phyloP scores from a whole-genome alignment of 1,139 yeast genomes.

The Lodderomyces theae region DNA sequence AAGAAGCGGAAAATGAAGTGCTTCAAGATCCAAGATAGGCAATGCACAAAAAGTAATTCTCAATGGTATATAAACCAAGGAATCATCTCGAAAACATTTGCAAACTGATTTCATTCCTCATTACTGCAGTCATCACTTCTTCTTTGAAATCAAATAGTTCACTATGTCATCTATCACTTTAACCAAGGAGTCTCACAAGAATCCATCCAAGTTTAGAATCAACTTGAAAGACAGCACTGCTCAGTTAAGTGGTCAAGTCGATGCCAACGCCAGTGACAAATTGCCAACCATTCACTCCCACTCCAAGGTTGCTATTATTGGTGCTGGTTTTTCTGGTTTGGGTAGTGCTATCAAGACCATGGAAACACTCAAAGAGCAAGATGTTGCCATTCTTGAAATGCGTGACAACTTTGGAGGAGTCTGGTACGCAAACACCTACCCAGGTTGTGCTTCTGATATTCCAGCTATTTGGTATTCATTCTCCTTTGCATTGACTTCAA shows the following conservation, averaged over 20 bases:
- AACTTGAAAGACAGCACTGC: conserved; percentile 26
- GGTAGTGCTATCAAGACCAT: conserved; percentile 31
- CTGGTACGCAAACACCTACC: conserved; percentile 54
- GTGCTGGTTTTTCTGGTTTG: conserved; percentile 51
- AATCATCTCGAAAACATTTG: no score
- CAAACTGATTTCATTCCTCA: no score
- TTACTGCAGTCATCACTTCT: no score
- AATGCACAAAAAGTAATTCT: no score
- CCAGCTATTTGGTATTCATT: conserved; percentile 51
- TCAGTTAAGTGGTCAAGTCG: conserved; percentile 24
- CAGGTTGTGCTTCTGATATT: conserved; percentile 53
- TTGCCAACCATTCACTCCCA: conserved; percentile 23
- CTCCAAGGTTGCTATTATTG: conserved; percentile 41
- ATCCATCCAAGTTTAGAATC: conserved; percentile 34
- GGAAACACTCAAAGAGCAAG: conserved; percentile 31
- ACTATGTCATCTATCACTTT: conserved; percentile 28
- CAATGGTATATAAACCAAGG: no score
- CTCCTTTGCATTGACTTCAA: conserved; percentile 37
- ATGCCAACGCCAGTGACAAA: conserved; percentile 12
- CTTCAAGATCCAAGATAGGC: no score
- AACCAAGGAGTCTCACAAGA: conserved; percentile 29
- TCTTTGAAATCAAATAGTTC: no score
- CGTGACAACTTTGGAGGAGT: conserved; percentile 51
- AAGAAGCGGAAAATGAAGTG: no score
- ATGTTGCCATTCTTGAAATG: conserved; percentile 41